Evolutionary conservation across 495 filamentous ascomycete species (phyloP).

Genomic region (Lepidopterella palustris): DNA sequence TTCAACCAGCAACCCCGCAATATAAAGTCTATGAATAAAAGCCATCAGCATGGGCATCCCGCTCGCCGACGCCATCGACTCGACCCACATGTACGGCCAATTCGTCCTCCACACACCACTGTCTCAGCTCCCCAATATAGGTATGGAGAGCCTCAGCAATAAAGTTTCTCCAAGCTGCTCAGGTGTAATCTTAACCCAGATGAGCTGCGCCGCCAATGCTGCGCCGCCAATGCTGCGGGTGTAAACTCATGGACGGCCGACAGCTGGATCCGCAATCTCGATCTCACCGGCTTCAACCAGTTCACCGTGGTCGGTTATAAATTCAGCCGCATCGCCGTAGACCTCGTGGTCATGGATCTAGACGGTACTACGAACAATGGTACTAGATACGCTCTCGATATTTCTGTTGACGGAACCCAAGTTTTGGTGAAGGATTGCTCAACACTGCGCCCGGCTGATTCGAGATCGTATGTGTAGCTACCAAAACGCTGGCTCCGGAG

Average conservation of each 20-base stretch:
- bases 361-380: neutral
- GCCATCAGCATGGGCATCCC: neutral
- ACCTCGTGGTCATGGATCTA: neutral
- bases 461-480: neutral
- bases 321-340: neutral
- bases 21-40: neutral
- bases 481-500: neutral
- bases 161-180: neutral
- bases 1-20: neutral
- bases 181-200: neutral
- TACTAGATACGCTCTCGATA: neutral
- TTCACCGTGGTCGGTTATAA: neutral
- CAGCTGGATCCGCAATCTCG: slow-evolving; percentile 1
- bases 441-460: neutral
- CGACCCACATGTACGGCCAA: neutral
- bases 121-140: neutral
- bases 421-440: neutral
- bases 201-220: neutral
- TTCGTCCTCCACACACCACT: neutral
- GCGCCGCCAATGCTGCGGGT: neutral
- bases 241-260: neutral
- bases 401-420: neutral
- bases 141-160: neutral
- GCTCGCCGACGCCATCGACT: neutral
- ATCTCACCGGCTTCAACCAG: slow-evolving; percentile 1